These are phyloP conservation scores for Oidiodendron maius DNA, from an alignment of 495 filamentous ascomycete species.

Conservation along the genomic window DNA sequence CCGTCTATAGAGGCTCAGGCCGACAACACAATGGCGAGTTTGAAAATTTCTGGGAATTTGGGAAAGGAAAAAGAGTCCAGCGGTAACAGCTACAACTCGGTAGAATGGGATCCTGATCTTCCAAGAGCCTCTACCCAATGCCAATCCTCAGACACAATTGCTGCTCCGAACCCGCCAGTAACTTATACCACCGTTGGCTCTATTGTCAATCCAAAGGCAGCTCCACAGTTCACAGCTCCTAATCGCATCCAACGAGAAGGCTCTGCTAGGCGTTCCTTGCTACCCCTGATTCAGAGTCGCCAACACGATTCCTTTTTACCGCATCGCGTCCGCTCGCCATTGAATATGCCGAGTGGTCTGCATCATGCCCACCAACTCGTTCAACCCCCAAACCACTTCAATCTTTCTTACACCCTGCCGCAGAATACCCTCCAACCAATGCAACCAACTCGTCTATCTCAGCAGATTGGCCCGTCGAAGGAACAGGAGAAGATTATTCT, in stretches of 20 bases:
- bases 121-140: constrained; percentile 5
- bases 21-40: not conserved
- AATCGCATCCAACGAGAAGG: constrained; percentile 24
- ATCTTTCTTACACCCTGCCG: not conserved
- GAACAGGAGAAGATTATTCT: constrained; percentile 1
- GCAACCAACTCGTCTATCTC: not conserved
- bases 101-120: constrained; percentile 17
- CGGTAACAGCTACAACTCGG: constrained; percentile 13
- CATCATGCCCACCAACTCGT: constrained; percentile 18
- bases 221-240: constrained; percentile 21
- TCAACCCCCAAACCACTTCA: not conserved
- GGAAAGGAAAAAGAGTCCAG: not conserved
- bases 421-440: not conserved
- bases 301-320: constrained; percentile 7
- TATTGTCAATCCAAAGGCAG: constrained; percentile 18
- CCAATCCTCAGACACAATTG: constrained; percentile 18
- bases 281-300: constrained; percentile 7
- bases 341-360: constrained; percentile 18
- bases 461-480: not conserved
- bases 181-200: constrained; percentile 26
- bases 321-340: constrained; percentile 9
- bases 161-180: constrained; percentile 13
- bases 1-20: not conserved
- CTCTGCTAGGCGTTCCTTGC: constrained; percentile 12
- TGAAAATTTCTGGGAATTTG: not conserved